Percentiles rank a stretch among this genome's conserved stretches.
Conservation (phyloP, 352 stramenopile species). For the Pythium scleroteichum region DNA sequence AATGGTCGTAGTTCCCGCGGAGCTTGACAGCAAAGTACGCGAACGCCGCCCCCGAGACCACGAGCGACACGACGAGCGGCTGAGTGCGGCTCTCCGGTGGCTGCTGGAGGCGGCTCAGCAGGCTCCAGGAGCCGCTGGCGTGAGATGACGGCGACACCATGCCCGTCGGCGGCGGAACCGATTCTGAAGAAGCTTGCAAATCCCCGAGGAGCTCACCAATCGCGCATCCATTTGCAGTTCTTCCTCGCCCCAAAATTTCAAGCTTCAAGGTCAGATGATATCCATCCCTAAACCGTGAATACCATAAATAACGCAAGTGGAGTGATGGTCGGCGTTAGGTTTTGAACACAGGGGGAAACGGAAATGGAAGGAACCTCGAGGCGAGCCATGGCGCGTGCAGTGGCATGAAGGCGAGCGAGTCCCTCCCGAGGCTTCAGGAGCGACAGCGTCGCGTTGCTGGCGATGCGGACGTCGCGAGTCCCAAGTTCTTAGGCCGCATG, state of each 20-base stretch:
- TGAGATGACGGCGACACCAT: not conserved
- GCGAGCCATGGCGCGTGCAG: not conserved
- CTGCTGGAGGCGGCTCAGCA: not conserved
- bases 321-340: no score
- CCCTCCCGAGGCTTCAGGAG: slow-evolving; percentile 13
- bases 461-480: not conserved
- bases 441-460: not conserved
- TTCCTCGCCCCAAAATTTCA: no score
- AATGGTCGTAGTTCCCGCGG: not conserved
- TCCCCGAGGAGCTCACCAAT: no score
- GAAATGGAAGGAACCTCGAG: no score
- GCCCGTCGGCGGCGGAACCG: not conserved
- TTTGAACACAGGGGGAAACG: no score
- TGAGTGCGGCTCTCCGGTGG: not conserved
- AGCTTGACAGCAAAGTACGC: not conserved
- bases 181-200: not conserved
- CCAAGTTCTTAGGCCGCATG: slow-evolving; percentile 47
- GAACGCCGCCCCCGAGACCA: not conserved
- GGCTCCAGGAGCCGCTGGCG: no score
- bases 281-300: no score
- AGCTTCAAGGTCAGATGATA: no score
- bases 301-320: no score
- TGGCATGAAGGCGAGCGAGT: slow-evolving; percentile 17
- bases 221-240: no score
- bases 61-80: not conserved